Conservation (phyloP, 805 yeast species). For the Tetrapisispora pingtungensis region DNA sequence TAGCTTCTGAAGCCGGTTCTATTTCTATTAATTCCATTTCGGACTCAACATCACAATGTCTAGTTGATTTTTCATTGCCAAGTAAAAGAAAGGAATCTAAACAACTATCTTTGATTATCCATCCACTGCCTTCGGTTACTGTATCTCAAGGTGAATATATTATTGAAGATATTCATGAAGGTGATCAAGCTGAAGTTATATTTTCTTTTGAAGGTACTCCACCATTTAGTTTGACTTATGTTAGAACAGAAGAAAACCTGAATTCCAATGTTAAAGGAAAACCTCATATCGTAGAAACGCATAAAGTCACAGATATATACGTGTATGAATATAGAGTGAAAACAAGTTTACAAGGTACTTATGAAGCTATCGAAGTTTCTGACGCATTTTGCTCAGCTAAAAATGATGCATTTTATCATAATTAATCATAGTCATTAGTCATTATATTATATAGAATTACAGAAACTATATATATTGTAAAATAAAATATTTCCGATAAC, state of each 20-base stretch:
- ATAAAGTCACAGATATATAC: slow-evolving; percentile 49
- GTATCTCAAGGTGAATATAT: slow-evolving; percentile 68
- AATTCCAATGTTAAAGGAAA: slow-evolving; percentile 35
- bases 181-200: slow-evolving; percentile 81
- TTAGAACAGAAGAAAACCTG: slow-evolving; percentile 49
- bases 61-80: slow-evolving; percentile 43
- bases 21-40: slow-evolving; percentile 55
- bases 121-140: slow-evolving; percentile 68
- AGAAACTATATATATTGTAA: not conserved
- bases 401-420: slow-evolving; percentile 29
- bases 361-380: slow-evolving; percentile 82
- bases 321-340: slow-evolving; percentile 57
- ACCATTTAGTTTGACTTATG: slow-evolving; percentile 81
- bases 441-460: not conserved
- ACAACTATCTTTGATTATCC: slow-evolving; percentile 33
- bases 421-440: slow-evolving; percentile 5
- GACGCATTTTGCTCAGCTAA: slow-evolving; percentile 68
- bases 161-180: slow-evolving; percentile 82
- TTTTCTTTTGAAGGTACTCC: slow-evolving; percentile 82
- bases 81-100: slow-evolving; percentile 28
- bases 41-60: slow-evolving; percentile 68
- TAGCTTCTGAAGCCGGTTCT: slow-evolving; percentile 77
- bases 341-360: slow-evolving; percentile 85
- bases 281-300: slow-evolving; percentile 52
- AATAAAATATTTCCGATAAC: not conserved